phyloP scores from a whole-genome alignment of 352 stramenopile species.

The Thalassiosira mediterranea region DNA sequence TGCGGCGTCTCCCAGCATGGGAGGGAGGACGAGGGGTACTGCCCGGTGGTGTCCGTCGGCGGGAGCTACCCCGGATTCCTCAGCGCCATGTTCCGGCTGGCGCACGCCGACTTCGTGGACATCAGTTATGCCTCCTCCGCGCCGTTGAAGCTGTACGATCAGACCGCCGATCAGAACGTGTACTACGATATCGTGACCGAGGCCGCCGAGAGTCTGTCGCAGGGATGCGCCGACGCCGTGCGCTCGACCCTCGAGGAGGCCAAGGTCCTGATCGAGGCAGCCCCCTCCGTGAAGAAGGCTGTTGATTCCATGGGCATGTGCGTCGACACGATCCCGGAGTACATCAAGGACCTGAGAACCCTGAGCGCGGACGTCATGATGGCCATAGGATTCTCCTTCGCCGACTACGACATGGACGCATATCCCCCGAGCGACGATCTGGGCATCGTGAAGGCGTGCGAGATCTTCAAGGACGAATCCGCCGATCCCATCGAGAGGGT shows the following conservation, averaged over 20 bases:
- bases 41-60: conserved; percentile 78
- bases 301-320: conserved; percentile 64
- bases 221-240: conserved; percentile 65
- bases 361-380: conserved; percentile 75
- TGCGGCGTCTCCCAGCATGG: conserved; percentile 54
- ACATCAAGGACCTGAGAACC: conserved; percentile 49
- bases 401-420: conserved; percentile 80
- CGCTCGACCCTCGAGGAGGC: conserved; percentile 42
- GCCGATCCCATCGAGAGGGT: conserved; percentile 46
- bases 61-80: conserved; percentile 80
- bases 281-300: conserved; percentile 23
- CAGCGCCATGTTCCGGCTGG: conserved; percentile 60
- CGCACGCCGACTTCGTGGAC: conserved; percentile 71
- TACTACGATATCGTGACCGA: conserved; percentile 80
- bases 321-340: conserved; percentile 57
- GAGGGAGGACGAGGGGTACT: conserved; percentile 57
- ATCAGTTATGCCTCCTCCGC: conserved; percentile 73
- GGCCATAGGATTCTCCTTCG: conserved; percentile 80
- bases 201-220: conserved; percentile 56
- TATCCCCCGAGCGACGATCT: conserved; percentile 73
- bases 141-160: conserved; percentile 68
- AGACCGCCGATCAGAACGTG: conserved; percentile 30
- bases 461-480: conserved; percentile 59
- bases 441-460: conserved; percentile 59
- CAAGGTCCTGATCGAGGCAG: conserved; percentile 9